Base-by-base conservation (phyloP, 2,329 filamentous ascomycete species). In the Verticillium nubilum region DNA sequence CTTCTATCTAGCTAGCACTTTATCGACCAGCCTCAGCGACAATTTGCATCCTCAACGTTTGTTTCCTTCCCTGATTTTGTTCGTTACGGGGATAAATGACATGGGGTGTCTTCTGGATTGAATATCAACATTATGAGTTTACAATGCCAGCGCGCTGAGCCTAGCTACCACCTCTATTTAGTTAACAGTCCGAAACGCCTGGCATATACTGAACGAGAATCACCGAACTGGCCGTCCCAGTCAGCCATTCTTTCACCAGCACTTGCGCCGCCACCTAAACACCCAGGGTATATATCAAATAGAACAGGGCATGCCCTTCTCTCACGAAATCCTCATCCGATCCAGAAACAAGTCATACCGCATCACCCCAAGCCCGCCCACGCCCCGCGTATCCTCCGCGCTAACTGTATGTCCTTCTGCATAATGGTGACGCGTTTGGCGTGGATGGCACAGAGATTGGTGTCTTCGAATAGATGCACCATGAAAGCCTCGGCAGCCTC, bases 351-450 rank as follows among this genome's bases (percentile, higher is more conserved):
- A n/a, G 12, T 50, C 42, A 19, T 50, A 19, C 17, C n/a, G 13
- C 19, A 12, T 76, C 84, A 76, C 75, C 88, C 76, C 77, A 80
- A 67, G 5, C 89, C 89, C 54, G 87, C 90, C 89, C 89, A 93
- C 53, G 87, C 83, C 13, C 90, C 90, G 57, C 90, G 81, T 76
- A 94, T 92, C 65, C 90, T 79, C 68, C 90, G 80, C 23, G 94
- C 94, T 62, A 98, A 84, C 77, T 97, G 94, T 68, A 99, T 97
- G 75, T 98, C 95, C 78, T 97, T 97, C 76, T 95, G 92, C 91
- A 96, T 94, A 68, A 97, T 96, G 42, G 94, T 98, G 58, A 98
- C 92, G 72, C 94, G 84, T 80, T 97, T 97, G 63, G 94, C 95
- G 76, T 98, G 94, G 68, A 98, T 93, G 63, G 94, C 95, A 78